Base-by-base conservation (phyloP, 805 yeast genomes). In the Pichia gijzeniarum region DNA sequence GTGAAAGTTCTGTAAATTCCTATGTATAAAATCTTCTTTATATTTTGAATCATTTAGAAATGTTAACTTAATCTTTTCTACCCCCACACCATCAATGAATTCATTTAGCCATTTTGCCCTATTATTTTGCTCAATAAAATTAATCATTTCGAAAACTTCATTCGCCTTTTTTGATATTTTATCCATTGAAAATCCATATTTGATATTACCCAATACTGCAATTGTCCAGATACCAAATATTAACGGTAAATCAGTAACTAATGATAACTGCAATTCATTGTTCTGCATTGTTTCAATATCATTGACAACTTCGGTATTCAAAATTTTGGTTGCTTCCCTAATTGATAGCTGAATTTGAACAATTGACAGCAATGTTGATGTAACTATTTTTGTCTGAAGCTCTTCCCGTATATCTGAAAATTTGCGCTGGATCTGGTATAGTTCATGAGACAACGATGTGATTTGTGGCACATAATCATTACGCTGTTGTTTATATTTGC, bases 211-310 rank as follows among this genome's bases (percentile, higher is more conserved):
- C 41, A 82, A 64, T 38, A 67, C 70, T 51, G 85, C 90, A 39
- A 84, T 71, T 3, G 82, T 50, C 60, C 78, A 73, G n/a, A 82
- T 66, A 1, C 93, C 93, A 58, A 84, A 82, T 1, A 84, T 62
- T 12, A 84, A 58, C 0, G 95, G 95, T 22, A 85, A 57, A 58
- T 85, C 93, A 13, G 77, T 69, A 1, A 82, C 77, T 12, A 58
- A 50, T 12, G 65, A 61, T 13, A 64, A 45, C 20, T 54, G 59
- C 9, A 64, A 45, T 45, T 69, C 70, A 21, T 48, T 41, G 5
- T 55, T 57, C 47, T 62, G 69, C n/a, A 69, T 47, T 1, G 44
- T 32, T 13, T 58, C 52, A 18, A 72, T 49, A 36, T 59, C 59
- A 14, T 53, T 57, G 9, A 62, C 53, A 34, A 70, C 55, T 5